Evolutionary conservation across 345 rosid genomes (phyloP).

Genomic region (Pugionium dolabratum): DNA sequence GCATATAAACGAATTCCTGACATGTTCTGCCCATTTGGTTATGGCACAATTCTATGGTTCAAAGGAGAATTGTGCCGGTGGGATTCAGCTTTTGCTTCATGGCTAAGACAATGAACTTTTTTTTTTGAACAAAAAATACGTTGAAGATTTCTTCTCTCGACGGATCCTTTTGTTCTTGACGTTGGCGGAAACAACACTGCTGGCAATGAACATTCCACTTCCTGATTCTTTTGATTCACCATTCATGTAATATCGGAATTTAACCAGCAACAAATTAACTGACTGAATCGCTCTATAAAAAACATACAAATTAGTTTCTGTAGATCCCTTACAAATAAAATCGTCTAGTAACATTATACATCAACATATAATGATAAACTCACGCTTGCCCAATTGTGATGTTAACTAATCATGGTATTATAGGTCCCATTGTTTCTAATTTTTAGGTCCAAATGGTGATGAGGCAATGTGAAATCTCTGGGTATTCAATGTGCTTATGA

Average conservation of each 20-base stretch:
- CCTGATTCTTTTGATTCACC: background rate
- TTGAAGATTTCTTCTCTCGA: background rate
- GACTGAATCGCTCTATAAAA: no score
- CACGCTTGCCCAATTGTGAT: background rate
- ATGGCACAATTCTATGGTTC: conserved; percentile 74
- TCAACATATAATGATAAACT: conserved; percentile 1
- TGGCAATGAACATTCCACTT: background rate
- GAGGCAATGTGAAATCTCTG: background rate
- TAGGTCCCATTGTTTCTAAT: background rate
- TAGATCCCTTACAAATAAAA: conserved; percentile 23
- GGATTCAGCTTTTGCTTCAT: conserved; percentile 49
- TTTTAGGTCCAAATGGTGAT: background rate
- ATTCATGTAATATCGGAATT: background rate
- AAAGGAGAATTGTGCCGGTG: conserved; percentile 81
- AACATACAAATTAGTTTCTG: background rate
- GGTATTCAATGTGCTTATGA: background rate
- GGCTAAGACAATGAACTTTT: background rate
- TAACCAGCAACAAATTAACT: no score
- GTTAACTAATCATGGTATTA: background rate
- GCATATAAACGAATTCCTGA: no score
- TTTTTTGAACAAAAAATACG: background rate
- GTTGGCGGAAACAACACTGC: background rate
- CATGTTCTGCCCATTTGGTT: background rate
- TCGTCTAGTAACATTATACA: conserved; percentile 7
- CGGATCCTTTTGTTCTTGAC: background rate